Conservation (phyloP, 495 filamentous ascomycete genomes). For the Opeltia flavorubescens region DNA sequence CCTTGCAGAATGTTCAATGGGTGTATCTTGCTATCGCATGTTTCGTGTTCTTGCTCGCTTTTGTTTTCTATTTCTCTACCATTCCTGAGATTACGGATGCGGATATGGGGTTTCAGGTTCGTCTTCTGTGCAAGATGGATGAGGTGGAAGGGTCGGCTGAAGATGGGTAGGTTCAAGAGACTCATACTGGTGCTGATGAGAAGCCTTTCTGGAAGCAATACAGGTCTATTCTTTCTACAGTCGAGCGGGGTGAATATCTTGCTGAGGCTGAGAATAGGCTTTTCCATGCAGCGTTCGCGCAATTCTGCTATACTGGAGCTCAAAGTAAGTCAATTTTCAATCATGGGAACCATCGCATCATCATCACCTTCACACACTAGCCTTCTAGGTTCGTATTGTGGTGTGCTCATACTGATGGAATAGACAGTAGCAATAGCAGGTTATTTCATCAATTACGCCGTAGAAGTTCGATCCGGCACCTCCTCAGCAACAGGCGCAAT, state of each 20-base stretch:
- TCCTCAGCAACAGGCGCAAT: slow-evolving; percentile 18
- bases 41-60: slow-evolving; percentile 51
- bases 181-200: slow-evolving; percentile 25
- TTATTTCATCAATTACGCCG: slow-evolving; percentile 38
- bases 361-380: no score
- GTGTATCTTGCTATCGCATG: slow-evolving; percentile 58
- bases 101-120: slow-evolving; percentile 46
- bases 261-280: no score
- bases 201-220: slow-evolving; percentile 48
- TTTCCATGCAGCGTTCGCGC: slow-evolving; percentile 48
- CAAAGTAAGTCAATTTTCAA: no score
- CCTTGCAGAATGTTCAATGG: slow-evolving; percentile 51
- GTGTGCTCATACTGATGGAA: no score
- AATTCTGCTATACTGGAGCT: slow-evolving; percentile 60
- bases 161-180: no score
- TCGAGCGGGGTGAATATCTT: no score
- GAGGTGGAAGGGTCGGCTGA: no score
- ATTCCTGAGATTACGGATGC: slow-evolving; percentile 66
- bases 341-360: no score
- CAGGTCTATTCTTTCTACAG: slow-evolving; percentile 53
- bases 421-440: slow-evolving; percentile 47
- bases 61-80: slow-evolving; percentile 47
- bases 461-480: slow-evolving; percentile 19
- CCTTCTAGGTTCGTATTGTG: no score
- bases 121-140: no score